Conservation (phyloP, 1,139 yeast genomes). For the Hemisphaericaspora xylofermentans region DNA sequence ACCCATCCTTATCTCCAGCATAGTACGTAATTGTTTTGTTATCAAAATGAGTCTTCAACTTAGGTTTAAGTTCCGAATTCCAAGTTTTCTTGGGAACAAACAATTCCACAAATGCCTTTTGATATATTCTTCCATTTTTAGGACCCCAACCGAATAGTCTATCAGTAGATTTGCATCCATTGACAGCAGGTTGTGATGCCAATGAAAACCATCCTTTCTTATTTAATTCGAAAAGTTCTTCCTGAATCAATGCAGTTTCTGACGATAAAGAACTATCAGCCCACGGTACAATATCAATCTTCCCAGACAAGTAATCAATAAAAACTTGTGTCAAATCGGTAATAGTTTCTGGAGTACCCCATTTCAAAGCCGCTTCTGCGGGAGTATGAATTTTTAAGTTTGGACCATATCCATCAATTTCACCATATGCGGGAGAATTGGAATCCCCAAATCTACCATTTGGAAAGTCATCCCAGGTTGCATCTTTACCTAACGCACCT, state of each 20-base stretch:
- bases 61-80: slow-evolving; percentile 54
- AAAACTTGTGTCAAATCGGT: slow-evolving; percentile 69
- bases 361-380: slow-evolving; percentile 65
- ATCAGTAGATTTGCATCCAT: slow-evolving; percentile 74
- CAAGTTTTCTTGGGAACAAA: slow-evolving; percentile 81
- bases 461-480: slow-evolving; percentile 98
- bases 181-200: slow-evolving; percentile 94
- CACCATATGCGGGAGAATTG: slow-evolving; percentile 96
- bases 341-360: slow-evolving; percentile 79
- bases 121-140: slow-evolving; percentile 81
- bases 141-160: slow-evolving; percentile 99
- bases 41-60: slow-evolving; percentile 44
- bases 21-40: slow-evolving; percentile 62
- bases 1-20: slow-evolving; percentile 60
- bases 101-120: slow-evolving; percentile 87
- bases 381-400: slow-evolving; percentile 69
- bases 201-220: slow-evolving; percentile 77
- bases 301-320: slow-evolving; percentile 71
- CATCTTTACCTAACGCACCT: slow-evolving; percentile 85
- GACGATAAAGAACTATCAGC: slow-evolving; percentile 80
- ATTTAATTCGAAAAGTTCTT: slow-evolving; percentile 78
- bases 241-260: slow-evolving; percentile 91
- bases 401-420: slow-evolving; percentile 96
- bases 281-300: slow-evolving; percentile 85
- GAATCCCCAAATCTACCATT: slow-evolving; percentile 98